Evolutionary conservation across 2,329 filamentous ascomycete genomes (phyloP).

Genomic region (Thielaviopsis populi): DNA sequence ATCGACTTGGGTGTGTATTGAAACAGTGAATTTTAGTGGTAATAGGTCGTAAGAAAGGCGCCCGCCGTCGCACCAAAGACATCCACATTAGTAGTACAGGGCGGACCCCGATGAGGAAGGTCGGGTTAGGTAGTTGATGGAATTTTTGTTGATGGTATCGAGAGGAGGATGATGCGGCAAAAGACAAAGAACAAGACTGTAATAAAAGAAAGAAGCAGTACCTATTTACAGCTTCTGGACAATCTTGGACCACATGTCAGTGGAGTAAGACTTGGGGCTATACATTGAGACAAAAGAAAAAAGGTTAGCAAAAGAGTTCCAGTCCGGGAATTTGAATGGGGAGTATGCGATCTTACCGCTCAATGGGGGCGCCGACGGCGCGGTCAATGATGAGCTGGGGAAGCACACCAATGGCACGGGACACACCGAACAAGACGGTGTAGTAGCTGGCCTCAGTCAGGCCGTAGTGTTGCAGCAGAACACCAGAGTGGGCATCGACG

Average conservation of each 20-base stretch:
- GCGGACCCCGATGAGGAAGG: conserved; percentile 12
- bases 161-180: conserved; percentile 2
- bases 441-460: conserved; percentile 99
- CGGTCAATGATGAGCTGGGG: conserved; percentile 99
- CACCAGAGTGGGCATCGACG: conserved; percentile 96
- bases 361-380: conserved; percentile 88
- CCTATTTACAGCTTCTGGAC: conserved; percentile 68
- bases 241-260: conserved; percentile 89
- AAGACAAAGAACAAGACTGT: conserved; percentile 3
- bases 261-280: conserved; percentile 90
- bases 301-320: conserved; percentile 13
- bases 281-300: conserved; percentile 13
- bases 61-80: conserved; percentile 15
- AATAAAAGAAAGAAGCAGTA: not conserved
- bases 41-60: conserved; percentile 9
- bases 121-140: conserved; percentile 6
- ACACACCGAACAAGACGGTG: conserved; percentile 98
- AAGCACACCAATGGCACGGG: conserved; percentile 92
- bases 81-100: conserved; percentile 13
- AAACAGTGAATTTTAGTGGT: conserved; percentile 14
- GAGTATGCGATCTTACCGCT: conserved; percentile 40
- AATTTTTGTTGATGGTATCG: conserved; percentile 8
- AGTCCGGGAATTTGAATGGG: not conserved
- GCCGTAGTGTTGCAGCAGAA: conserved; percentile 98
- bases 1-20: conserved; percentile 10